These are phyloP conservation scores for Cercospora sp. DNA, from an alignment of 2,329 filamentous ascomycete species.

Conservation along the genomic window DNA sequence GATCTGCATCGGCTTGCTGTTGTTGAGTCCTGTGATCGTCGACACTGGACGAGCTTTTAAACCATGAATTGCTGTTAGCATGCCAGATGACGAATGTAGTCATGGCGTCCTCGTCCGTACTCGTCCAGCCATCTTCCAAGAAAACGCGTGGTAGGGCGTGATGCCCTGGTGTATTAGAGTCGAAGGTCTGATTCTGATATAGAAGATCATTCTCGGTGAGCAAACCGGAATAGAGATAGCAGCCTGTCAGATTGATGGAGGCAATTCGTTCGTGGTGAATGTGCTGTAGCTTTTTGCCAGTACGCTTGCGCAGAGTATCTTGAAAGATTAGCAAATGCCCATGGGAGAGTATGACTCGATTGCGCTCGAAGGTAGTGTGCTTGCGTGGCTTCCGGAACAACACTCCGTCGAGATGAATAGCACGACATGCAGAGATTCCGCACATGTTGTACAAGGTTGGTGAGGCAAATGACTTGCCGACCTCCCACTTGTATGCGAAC, in stretches of 20 bases:
- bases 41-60: conserved; percentile 42
- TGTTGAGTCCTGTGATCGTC: conserved; percentile 35
- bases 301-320: conserved; percentile 56
- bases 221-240: conserved; percentile 66
- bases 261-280: conserved; percentile 64
- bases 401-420: conserved; percentile 61
- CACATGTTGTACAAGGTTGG: conserved; percentile 68
- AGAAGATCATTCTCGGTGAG: conserved; percentile 63
- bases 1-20: conserved; percentile 8
- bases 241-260: conserved; percentile 60
- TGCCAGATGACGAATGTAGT: conserved; percentile 69
- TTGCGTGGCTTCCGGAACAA: conserved; percentile 65
- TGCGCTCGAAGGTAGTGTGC: conserved; percentile 61
- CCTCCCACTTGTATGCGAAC: conserved; percentile 68
- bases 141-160: conserved; percentile 61
- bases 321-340: conserved; percentile 65
- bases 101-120: conserved; percentile 64
- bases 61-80: conserved; percentile 57
- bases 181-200: conserved; percentile 65
- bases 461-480: conserved; percentile 62
- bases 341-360: conserved; percentile 60
- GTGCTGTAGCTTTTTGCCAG: conserved; percentile 58
- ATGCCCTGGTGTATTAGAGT: conserved; percentile 61
- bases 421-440: conserved; percentile 62
- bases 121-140: conserved; percentile 61